A percentile compares a stretch with the other conserved stretches of the same genome.
phyloP scores from a whole-genome alignment of 768 basidiomycete genomes.

The Mycena capillaripes region DNA sequence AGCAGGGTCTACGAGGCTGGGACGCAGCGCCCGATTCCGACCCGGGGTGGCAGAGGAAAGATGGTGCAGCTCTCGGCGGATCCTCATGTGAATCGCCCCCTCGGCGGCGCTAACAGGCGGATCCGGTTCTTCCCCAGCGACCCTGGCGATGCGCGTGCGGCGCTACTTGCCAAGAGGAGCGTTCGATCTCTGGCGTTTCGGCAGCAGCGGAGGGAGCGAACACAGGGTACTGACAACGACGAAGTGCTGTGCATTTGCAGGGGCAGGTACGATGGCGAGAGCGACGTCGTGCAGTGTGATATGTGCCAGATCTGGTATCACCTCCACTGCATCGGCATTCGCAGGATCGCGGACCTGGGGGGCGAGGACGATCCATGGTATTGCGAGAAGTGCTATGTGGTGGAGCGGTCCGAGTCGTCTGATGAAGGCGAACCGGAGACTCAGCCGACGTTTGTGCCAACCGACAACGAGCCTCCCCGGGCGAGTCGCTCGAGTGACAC shows the following conservation, averaged over 20 bases:
- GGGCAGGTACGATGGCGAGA: slow-evolving; percentile 77
- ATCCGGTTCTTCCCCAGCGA: slow-evolving; percentile 68
- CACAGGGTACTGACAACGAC: slow-evolving; percentile 56
- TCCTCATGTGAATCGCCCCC: slow-evolving; percentile 45
- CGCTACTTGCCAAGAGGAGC: slow-evolving; percentile 79
- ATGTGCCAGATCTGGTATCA: slow-evolving; percentile 88
- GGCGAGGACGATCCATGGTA: slow-evolving; percentile 88
- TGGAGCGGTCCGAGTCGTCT: slow-evolving; percentile 58
- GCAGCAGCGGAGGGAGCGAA: slow-evolving; percentile 56
- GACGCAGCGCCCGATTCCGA: slow-evolving; percentile 45
- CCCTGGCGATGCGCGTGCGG: slow-evolving; percentile 82
- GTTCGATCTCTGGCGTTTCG: slow-evolving; percentile 73
- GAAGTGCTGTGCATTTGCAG: slow-evolving; percentile 76
- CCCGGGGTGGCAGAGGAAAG: slow-evolving; percentile 68
- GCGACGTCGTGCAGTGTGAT: slow-evolving; percentile 82
- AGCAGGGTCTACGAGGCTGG: slow-evolving; percentile 46
- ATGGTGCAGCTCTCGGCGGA: slow-evolving; percentile 67
- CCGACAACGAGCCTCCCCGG: slow-evolving; percentile 63
- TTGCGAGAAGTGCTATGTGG: slow-evolving; percentile 67
- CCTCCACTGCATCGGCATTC: slow-evolving; percentile 83
- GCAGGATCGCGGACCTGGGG: slow-evolving; percentile 73
- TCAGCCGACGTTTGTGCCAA: slow-evolving; percentile 78
- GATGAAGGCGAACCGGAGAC: slow-evolving; percentile 44
- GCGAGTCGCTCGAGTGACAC: slow-evolving; percentile 62
- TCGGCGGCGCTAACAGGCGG: slow-evolving; percentile 41